phyloP scores from a whole-genome alignment of 306 rosid genomes.

The Quercus aquifolioides region DNA sequence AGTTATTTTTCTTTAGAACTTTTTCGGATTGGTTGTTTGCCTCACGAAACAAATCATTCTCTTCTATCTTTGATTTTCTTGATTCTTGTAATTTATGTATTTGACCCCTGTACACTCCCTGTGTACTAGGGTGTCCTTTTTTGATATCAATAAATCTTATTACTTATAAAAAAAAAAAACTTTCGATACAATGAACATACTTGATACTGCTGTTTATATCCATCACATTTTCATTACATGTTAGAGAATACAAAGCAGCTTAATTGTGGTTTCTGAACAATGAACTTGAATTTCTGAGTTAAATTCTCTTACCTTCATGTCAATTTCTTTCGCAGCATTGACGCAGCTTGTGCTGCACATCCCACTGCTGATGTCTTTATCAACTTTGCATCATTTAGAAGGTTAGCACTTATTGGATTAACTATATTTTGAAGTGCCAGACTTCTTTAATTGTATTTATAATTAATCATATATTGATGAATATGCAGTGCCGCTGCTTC shows the following conservation, averaged over 20 bases:
- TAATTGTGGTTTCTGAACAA: conserved; percentile 17
- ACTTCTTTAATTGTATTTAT: not conserved
- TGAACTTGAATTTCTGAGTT: conserved; percentile 9
- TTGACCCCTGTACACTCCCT: too few species aligned
- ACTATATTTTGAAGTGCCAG: not conserved
- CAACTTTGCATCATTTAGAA: conserved; percentile 95
- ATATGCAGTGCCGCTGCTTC: conserved; percentile 93
- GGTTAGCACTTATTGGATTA: conserved; percentile 44
- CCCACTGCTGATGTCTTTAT: conserved; percentile 99
- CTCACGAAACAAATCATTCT: too few species aligned
- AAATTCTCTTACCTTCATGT: conserved; percentile 23
- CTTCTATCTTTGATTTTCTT: too few species aligned
- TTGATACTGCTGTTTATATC: not conserved
- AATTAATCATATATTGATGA: conserved; percentile 17
- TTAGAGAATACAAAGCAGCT: not conserved
- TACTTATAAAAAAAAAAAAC: not conserved
- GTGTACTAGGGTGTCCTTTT: too few species aligned
- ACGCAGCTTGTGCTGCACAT: conserved; percentile 94
- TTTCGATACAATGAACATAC: not conserved
- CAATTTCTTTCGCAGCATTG: conserved; percentile 63
- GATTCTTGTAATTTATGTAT: too few species aligned
- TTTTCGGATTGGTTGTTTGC: too few species aligned
- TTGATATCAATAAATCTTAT: too few species aligned
- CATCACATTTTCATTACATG: not conserved
- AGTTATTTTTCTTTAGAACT: too few species aligned